A percentile compares a stretch with the other conserved stretches of the same genome.
Evolutionary conservation across 345 rosid species (phyloP).

Genomic region (Adansonia digitata): DNA sequence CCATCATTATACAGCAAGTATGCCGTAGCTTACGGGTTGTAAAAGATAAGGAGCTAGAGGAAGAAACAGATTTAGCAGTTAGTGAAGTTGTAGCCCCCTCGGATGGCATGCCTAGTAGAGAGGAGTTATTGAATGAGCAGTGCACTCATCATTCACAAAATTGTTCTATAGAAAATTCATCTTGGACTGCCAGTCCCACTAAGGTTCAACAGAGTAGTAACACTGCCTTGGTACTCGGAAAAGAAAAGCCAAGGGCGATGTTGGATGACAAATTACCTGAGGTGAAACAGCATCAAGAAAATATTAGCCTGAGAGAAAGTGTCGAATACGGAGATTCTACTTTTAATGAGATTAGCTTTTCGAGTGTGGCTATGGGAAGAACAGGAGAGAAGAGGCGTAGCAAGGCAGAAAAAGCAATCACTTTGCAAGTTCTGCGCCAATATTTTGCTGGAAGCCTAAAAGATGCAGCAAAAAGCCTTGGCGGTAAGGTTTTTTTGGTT

Average conservation of each 20-base stretch:
- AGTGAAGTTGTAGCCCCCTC: constrained; percentile 34
- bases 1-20: constrained; percentile 60
- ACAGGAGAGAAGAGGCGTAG: constrained; percentile 53
- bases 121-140: constrained; percentile 29
- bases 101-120: constrained; percentile 25
- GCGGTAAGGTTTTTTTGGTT: constrained; percentile 54
- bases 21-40: constrained; percentile 72
- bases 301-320: constrained; percentile 30
- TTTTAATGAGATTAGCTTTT: constrained; percentile 42
- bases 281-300: constrained; percentile 21
- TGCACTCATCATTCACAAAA: constrained; percentile 25
- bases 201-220: constrained; percentile 28
- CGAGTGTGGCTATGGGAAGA: constrained; percentile 30
- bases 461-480: constrained; percentile 91
- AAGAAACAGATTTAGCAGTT: constrained; percentile 34
- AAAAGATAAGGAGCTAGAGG: constrained; percentile 62
- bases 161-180: constrained; percentile 26
- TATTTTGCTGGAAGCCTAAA: constrained; percentile 89
- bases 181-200: constrained; percentile 17
- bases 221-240: constrained; percentile 16
- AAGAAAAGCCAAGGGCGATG: constrained; percentile 24
- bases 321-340: constrained; percentile 38
- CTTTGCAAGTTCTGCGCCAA: constrained; percentile 68
- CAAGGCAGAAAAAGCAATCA: constrained; percentile 67
- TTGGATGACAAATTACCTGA: constrained; percentile 25